Evolutionary conservation across 768 basidiomycete species (phyloP), one percentile per base, ranked within the genome.

Genomic region (Phallus indusiatus): DNA sequence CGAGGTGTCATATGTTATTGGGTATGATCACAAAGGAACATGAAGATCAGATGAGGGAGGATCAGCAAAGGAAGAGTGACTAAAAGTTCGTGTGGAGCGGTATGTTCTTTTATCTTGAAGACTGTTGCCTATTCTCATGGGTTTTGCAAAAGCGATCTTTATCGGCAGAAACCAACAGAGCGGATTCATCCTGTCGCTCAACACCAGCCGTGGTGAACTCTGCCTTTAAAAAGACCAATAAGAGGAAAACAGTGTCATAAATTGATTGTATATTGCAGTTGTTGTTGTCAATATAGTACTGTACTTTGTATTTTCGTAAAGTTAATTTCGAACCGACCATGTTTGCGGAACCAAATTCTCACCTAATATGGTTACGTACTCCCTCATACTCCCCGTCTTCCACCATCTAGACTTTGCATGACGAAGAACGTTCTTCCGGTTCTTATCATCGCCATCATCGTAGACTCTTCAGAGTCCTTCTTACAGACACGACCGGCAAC

Each of bases 1-100:
- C 86, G 67, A 76, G 95, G 56, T 96, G 93, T 66, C 86, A 86
- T 65, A 96, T 94, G 1, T 69, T 97, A 35, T 67, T 96, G 24
- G 78, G 84, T 10, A 90, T 96, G 83, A 90, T 99, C 62, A 86
- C 91, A 74, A 95, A 94, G 75, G 95, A 98, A 71, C 50, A 59
- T 53, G 57, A 59, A 33, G 57, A 59, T 18, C 52, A 59, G 48
- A 86, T 85, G 0, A 80, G 79, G 68, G 73, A 75, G 50, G 79
- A 81, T 54, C 78, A 81, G 61, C 81, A 82, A 35, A 86, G 88
- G 68, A 84, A 86, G 65, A 85, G 81, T 70, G 71, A n/a, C 77
- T 33, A 86, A 83, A 66, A 77, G 79, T 1, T 21, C 49, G 5
- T 24, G 57, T n/a, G 57, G 57, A 11, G 50, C 57, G 49, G 57